These are phyloP conservation scores for Hypocreales sp. DNA, from an alignment of 2,329 filamentous ascomycete species.

Conservation along the genomic window DNA sequence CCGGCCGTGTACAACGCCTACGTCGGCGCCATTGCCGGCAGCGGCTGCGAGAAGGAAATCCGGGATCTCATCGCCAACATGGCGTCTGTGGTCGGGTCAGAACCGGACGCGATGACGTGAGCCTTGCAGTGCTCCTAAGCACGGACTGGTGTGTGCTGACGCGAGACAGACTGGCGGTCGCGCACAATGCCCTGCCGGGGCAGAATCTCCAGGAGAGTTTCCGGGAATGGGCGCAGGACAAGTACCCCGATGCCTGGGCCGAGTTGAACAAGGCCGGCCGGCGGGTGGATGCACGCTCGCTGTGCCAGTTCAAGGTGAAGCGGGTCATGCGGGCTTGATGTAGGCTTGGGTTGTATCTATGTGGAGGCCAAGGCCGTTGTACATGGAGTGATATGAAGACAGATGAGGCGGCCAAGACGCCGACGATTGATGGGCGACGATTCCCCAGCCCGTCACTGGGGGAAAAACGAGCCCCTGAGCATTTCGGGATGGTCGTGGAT, in stretches of 20 bases:
- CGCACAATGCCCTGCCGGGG: conserved; percentile 59
- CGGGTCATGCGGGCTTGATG: conserved; percentile 31
- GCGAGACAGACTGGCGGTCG: conserved; percentile 48
- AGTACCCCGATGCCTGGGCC: conserved; percentile 55
- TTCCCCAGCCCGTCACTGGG: no score
- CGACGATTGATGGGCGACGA: no score
- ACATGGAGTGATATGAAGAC: conserved; percentile 10
- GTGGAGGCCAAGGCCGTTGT: conserved; percentile 17
- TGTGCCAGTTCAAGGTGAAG: conserved; percentile 32
- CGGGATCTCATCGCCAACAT: conserved; percentile 51
- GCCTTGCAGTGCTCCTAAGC: conserved; percentile 18
- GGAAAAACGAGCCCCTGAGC: conserved; percentile 32
- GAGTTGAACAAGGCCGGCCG: conserved; percentile 42
- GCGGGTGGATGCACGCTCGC: conserved; percentile 24
- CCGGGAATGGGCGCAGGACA: conserved; percentile 55
- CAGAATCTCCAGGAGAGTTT: conserved; percentile 52
- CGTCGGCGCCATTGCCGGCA: conserved; percentile 57
- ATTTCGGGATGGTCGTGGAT: conserved; percentile 82
- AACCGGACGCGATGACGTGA: conserved; percentile 57
- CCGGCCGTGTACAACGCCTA: conserved; percentile 62
- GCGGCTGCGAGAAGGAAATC: conserved; percentile 54
- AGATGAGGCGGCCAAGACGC: no score
- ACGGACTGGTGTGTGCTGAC: neutral
- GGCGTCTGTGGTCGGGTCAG: conserved; percentile 47
- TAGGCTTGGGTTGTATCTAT: conserved; percentile 21